Percentiles rank a stretch among this genome's conserved stretches.
These are phyloP conservation scores for Xylaria longipes DNA, from an alignment of 495 filamentous ascomycete species.

Conservation along the genomic window DNA sequence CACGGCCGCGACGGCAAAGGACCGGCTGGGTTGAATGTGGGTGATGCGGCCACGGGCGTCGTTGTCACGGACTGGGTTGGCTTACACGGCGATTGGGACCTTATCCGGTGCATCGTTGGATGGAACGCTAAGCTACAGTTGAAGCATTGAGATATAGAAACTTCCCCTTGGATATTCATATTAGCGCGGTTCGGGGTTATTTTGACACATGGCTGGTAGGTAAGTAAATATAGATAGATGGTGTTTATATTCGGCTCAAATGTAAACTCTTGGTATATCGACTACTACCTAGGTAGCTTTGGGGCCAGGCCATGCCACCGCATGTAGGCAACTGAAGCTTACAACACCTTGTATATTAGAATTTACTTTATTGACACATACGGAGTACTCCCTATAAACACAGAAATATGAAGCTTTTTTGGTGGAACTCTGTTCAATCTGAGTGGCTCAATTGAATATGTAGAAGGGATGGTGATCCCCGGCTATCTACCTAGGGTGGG, in stretches of 20 bases:
- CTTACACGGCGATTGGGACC: constrained; percentile 87
- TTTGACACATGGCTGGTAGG: background rate
- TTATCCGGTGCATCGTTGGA: constrained; percentile 85
- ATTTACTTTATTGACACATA: background rate
- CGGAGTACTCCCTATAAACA: no score
- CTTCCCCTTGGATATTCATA: background rate
- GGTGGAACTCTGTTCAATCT: no score
- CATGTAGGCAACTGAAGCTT: background rate
- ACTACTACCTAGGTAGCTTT: background rate
- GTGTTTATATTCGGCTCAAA: background rate
- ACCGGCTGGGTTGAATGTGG: constrained; percentile 50
- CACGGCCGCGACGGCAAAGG: constrained; percentile 61
- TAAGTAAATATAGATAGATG: background rate
- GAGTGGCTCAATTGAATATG: no score
- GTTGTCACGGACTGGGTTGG: constrained; percentile 96
- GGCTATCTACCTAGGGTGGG: no score
- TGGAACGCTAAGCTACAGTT: constrained; percentile 83
- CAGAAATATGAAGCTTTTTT: no score
- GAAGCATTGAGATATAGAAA: constrained; percentile 31
- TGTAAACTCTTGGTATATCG: background rate
- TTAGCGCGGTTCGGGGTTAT: background rate
- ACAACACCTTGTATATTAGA: background rate
- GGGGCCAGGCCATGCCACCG: background rate
- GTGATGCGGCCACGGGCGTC: constrained; percentile 87
- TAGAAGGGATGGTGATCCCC: no score